A percentile compares a stretch with the other conserved stretches of the same genome.
phyloP scores from a whole-genome alignment of 1,284 basidiomycete species.

The Rhodofomes roseus region DNA sequence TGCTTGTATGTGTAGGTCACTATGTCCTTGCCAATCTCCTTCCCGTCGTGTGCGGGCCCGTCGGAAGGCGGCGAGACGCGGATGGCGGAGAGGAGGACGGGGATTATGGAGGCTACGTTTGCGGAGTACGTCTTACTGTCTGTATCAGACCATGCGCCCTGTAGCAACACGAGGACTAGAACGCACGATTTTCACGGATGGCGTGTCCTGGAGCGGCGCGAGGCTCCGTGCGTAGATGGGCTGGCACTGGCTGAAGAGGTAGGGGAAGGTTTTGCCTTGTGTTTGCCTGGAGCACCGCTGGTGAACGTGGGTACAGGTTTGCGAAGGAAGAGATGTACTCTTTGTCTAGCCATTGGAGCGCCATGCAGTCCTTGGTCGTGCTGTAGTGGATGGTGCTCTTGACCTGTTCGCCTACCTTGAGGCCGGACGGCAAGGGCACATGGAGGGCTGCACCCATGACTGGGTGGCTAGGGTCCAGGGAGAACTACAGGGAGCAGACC shows the following conservation, averaged over 20 bases:
- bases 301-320: neutral
- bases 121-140: slow-evolving; percentile 68
- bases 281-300: slow-evolving; percentile 62
- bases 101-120: slow-evolving; percentile 70
- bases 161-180: neutral
- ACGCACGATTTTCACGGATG: slow-evolving; percentile 72
- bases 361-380: slow-evolving; percentile 77
- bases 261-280: slow-evolving; percentile 82
- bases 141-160: too few relatives aligned
- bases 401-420: slow-evolving; percentile 42
- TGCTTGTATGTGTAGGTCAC: slow-evolving; percentile 70
- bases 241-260: slow-evolving; percentile 93
- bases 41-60: slow-evolving; percentile 62
- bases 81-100: slow-evolving; percentile 81
- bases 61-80: slow-evolving; percentile 72
- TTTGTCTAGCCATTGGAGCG: slow-evolving; percentile 92
- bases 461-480: slow-evolving; percentile 49
- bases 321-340: slow-evolving; percentile 40
- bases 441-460: slow-evolving; percentile 73
- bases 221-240: slow-evolving; percentile 86
- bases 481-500: slow-evolving; percentile 35
- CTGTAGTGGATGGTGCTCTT: slow-evolving; percentile 66
- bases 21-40: slow-evolving; percentile 64
- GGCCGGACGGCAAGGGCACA: slow-evolving; percentile 42
- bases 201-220: slow-evolving; percentile 79